Evolutionary conservation across 2,329 filamentous ascomycete species (phyloP), one percentile per base, ranked within the genome.

Genomic region (Aspergillus caelatus): DNA sequence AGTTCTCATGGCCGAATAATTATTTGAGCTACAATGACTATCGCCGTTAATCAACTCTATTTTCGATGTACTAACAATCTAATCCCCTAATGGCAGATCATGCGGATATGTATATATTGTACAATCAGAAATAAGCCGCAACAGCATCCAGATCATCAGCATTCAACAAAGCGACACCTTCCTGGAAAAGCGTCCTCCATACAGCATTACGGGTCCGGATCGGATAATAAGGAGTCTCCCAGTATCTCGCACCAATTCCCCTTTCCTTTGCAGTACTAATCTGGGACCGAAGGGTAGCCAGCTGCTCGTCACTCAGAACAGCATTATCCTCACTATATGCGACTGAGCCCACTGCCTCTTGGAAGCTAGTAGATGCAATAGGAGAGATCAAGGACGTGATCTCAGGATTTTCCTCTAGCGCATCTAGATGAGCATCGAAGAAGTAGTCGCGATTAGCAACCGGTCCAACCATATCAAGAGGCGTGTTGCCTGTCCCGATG

Each of bases 151-250:
- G 67, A 76, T 90, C 88, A 80, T 90, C 88, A 0, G 85, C 87
- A 74, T 89, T 90, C 57, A 91, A 69, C 62, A 90, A 71, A 62
- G 84, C 84, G n/a, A 87, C 86, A 0, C 86, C 87, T 62, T 85
- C 85, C 57, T 83, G 79, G 67, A 84, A 79, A 64, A 90, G 73
- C 6, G 79, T 81, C 66, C 82, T 78, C 88, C 88, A 90, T 5
- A 88, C 75, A 11, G 79, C 77, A 71, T 89, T 86, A 28, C 88
- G 77, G 26, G 82, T 84, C n/a, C 83, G 81, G 32, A 89, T 75
- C 0, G 87, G 87, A 79, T 83, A 90, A 2, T 78, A 78, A 0
- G 88, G 88, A 65, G 85, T 83, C 59, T 87, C 85, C 88, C 87
- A 90, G 70, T 90, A 90, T 61, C 88, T 76, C 1, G 83, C 83